phyloP scores from a whole-genome alignment of 768 basidiomycete genomes.

The Suillus subalutaceus region DNA sequence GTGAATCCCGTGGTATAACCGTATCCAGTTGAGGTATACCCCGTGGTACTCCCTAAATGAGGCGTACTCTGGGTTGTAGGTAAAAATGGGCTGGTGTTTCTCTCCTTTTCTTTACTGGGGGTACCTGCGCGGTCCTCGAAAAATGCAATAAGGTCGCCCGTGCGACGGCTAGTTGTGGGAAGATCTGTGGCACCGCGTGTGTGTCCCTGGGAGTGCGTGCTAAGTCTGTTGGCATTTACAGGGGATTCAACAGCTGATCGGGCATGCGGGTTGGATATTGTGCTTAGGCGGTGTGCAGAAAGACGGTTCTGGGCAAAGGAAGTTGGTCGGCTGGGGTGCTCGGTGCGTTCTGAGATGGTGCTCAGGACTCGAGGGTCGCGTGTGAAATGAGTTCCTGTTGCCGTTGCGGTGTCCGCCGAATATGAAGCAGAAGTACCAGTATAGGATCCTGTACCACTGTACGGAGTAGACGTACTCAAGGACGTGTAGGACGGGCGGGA shows the following conservation, averaged over 20 bases:
- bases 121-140: conserved; percentile 60
- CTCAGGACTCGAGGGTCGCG: conserved; percentile 60
- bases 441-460: conserved; percentile 31
- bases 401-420: conserved; percentile 19
- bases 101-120: conserved; percentile 50
- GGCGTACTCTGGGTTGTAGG: conserved; percentile 44
- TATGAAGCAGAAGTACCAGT: conserved; percentile 36
- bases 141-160: conserved; percentile 73
- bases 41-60: conserved; percentile 37
- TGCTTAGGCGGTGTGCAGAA: conserved; percentile 7
- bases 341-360: conserved; percentile 78
- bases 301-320: conserved; percentile 31
- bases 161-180: conserved; percentile 54
- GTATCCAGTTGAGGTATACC: conserved; percentile 38
- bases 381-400: conserved; percentile 39
- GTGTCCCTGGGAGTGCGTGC: conserved; percentile 6
- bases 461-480: conserved; percentile 28
- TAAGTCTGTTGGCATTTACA: neutral
- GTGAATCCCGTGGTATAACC: conserved; percentile 25
- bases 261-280: conserved; percentile 31
- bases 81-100: conserved; percentile 42
- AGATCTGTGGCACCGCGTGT: conserved; percentile 29
- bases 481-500: conserved; percentile 18
- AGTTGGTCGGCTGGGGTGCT: conserved; percentile 64
- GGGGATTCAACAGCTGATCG: conserved; percentile 34